These are phyloP conservation scores for Claviceps capensis DNA, from an alignment of 2,329 filamentous ascomycete genomes.

Conservation along the genomic window DNA sequence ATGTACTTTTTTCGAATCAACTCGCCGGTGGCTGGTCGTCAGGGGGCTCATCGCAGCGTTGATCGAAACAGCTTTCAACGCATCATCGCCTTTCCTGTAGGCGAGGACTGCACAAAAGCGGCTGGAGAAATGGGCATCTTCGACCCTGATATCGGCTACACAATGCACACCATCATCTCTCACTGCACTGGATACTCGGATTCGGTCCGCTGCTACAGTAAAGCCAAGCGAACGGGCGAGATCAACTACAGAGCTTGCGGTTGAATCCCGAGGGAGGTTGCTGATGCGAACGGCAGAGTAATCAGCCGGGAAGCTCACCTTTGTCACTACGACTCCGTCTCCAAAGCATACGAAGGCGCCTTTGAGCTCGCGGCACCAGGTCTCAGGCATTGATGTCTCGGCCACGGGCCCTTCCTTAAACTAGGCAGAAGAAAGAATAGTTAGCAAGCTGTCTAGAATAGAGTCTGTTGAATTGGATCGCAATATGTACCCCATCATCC, in stretches of 20 bases:
- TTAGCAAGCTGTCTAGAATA: not conserved
- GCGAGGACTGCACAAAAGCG: not conserved
- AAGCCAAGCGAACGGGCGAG: slow-evolving; percentile 9
- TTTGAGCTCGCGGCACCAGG: not conserved
- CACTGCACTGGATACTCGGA: not conserved
- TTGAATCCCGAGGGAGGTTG: slow-evolving; percentile 12
- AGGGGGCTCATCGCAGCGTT: slow-evolving; percentile 8
- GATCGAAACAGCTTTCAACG: slow-evolving; percentile 1
- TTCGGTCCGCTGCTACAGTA: not conserved
- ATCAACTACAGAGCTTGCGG: slow-evolving; percentile 8
- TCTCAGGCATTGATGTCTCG: not conserved
- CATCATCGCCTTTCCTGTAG: not conserved
- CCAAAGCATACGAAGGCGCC: slow-evolving; percentile 19
- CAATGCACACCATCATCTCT: not conserved
- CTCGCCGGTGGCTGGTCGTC: slow-evolving; percentile 14
- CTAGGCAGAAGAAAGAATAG: not conserved
- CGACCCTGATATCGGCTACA: not conserved
- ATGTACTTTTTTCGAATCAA: slow-evolving; percentile 21
- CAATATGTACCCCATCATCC: not conserved
- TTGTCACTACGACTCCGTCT: slow-evolving; percentile 16
- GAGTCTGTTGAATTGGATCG: not conserved
- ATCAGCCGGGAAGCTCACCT: slow-evolving; percentile 19
- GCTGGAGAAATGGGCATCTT: not conserved
- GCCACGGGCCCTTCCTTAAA: not conserved
- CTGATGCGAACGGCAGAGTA: slow-evolving; percentile 22